phyloP scores from a whole-genome alignment of 306 rosid genomes.

The Gillenia trifoliata region DNA sequence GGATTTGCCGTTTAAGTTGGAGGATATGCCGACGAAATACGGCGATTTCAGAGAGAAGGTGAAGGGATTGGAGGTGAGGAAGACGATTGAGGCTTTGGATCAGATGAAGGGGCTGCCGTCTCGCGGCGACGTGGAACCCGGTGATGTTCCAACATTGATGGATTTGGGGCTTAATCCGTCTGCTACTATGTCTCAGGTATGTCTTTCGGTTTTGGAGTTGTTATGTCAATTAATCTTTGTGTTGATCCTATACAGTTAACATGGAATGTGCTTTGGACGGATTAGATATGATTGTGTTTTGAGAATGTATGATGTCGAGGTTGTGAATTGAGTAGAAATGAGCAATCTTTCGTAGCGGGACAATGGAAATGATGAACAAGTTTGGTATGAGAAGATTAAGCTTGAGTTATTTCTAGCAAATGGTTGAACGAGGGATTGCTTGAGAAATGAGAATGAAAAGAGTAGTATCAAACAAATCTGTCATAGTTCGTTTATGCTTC shows the following conservation, averaged over 20 bases:
- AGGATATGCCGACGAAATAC: conserved; percentile 80
- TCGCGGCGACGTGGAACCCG: conserved; percentile 80
- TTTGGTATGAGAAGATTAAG: too few relatives aligned
- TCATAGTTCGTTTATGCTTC: too few relatives aligned
- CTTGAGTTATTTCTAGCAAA: too few relatives aligned
- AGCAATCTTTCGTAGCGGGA: background rate
- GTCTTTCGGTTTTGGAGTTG: background rate
- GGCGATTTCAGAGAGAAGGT: conserved; percentile 80
- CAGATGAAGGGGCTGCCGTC: conserved; percentile 83
- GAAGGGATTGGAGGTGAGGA: conserved; percentile 69
- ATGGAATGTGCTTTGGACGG: background rate
- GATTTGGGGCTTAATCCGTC: conserved; percentile 84
- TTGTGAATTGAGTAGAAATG: background rate
- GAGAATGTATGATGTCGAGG: background rate
- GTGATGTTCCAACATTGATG: conserved; percentile 75
- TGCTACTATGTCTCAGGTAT: conserved; percentile 66
- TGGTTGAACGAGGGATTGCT: too few relatives aligned
- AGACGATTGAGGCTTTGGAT: conserved; percentile 82
- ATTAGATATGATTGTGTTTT: background rate
- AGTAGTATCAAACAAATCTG: too few relatives aligned
- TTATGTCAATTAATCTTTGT: background rate
- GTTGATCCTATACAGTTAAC: background rate
- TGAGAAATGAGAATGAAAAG: too few relatives aligned
- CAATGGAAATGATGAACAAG: background rate
- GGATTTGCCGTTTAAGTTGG: conserved; percentile 80